These are phyloP conservation scores for Candida ipomoeae DNA, from an alignment of 805 yeast genomes.

Conservation along the genomic window DNA sequence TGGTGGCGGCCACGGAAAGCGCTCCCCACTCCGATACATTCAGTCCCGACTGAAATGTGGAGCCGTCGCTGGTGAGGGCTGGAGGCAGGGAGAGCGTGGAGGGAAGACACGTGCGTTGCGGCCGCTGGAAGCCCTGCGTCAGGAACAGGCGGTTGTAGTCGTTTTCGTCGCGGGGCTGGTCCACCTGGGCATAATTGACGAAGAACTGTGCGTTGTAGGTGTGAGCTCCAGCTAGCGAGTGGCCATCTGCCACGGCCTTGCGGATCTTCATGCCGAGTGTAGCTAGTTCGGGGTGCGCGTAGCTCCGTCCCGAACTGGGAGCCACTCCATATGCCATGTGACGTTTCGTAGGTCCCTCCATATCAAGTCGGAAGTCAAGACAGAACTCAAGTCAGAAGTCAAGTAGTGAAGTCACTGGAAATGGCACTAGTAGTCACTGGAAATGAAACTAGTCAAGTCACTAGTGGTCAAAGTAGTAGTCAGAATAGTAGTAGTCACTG, in stretches of 20 bases:
- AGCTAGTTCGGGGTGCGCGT: slow-evolving; percentile 40
- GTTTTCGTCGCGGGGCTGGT: neutral
- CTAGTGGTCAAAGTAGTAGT: no score
- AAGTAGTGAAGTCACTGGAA: no score
- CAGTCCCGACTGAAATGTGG: slow-evolving; percentile 42
- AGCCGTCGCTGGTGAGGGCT: slow-evolving; percentile 36
- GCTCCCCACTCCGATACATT: slow-evolving; percentile 41
- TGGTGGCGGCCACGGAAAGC: neutral
- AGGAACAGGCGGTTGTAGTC: neutral
- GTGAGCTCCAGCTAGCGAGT: slow-evolving; percentile 22
- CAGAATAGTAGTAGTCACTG: no score
- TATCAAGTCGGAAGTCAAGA: neutral
- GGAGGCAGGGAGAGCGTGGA: slow-evolving; percentile 42
- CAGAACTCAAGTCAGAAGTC: no score
- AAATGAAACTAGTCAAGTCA: no score
- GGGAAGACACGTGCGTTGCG: slow-evolving; percentile 40
- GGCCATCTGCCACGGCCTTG: slow-evolving; percentile 62
- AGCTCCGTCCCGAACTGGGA: slow-evolving; percentile 13
- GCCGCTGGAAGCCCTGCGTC: neutral
- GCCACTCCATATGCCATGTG: neutral
- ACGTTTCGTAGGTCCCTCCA: neutral
- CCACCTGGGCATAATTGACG: slow-evolving; percentile 2
- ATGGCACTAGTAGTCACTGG: no score
- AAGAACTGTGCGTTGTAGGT: slow-evolving; percentile 10
- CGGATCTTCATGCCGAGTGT: slow-evolving; percentile 70